Base-by-base conservation (phyloP, 306 rosid genomes). In the Spatholobus suberectus region DNA sequence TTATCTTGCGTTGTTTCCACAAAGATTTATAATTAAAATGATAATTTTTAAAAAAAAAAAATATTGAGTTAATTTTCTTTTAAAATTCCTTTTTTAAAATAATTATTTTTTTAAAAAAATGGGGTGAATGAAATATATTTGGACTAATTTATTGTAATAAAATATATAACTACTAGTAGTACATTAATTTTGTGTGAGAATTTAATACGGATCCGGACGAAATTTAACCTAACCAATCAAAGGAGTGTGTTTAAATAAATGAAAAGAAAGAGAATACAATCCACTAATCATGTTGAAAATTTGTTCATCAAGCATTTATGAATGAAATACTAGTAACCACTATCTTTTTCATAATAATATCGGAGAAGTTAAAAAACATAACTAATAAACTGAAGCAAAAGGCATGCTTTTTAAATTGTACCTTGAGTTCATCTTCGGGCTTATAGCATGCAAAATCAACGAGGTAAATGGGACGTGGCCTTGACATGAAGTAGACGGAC, bases 401-500 rank as follows among this genome's bases (percentile, higher is more conserved):
- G n/a, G n/a, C n/a, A n/a, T n/a, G n/a, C n/a, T n/a, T n/a, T n/a
- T n/a, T n/a, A n/a, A 37, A 37, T 37, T 3, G 44, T 69, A 95
- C 99, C 97, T 94, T 96, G 75, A 92, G 82, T 34, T 96, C 90
- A 49, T 94, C 93, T 4, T 41, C 7, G n/a, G 99, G 99, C 47
- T 67, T 85, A 70, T 75, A 91, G 78, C 97, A 91, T 0, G 99
- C 92, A 71, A 91, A 96, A 79, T 94, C 99, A 32, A 96, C 61
- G 58, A 96, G 98, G 74, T 96, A 94, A 81, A 91, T 90, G 58
- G 98, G 88, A 26, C 95, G 91, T 17, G 98, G 98, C 61, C 88
- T 88, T 0, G 99, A 96, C 97, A 94, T 94, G 89, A 96, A 90
- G 85, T 94, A 94, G 32, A 94, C 91, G 6, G 98, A 89, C 44